Evolutionary conservation across 768 basidiomycete genomes (phyloP).

Genomic region (Rhizopogon vesiculosus): DNA sequence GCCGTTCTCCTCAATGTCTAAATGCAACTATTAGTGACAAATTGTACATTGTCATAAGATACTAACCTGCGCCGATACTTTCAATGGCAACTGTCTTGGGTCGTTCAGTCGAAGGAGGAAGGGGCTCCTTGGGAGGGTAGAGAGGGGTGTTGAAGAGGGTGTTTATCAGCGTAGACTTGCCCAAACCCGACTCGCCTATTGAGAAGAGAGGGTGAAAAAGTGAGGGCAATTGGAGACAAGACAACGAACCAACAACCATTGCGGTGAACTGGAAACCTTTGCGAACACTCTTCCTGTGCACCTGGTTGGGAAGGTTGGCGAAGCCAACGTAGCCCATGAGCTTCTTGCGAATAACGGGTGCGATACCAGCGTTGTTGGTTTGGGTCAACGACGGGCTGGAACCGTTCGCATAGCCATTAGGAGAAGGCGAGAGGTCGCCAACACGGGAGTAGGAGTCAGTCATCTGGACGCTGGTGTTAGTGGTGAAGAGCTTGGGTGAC

Average conservation of each 20-base stretch:
- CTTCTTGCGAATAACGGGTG: slow-evolving; percentile 73
- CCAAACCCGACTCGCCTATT: slow-evolving; percentile 95
- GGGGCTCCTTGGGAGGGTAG: slow-evolving; percentile 83
- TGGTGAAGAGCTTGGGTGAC: slow-evolving; percentile 15
- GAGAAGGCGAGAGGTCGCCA: slow-evolving; percentile 48
- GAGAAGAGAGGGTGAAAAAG: slow-evolving; percentile 7
- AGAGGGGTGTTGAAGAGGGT: slow-evolving; percentile 97
- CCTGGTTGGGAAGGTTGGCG: slow-evolving; percentile 98
- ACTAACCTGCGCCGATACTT: slow-evolving; percentile 93
- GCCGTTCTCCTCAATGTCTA: slow-evolving; percentile 98
- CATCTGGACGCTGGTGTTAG: slow-evolving; percentile 44
- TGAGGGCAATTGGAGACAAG: slow-evolving; percentile 16
- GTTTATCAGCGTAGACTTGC: slow-evolving; percentile 98
- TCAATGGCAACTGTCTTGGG: slow-evolving; percentile 96
- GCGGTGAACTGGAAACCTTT: slow-evolving; percentile 99
- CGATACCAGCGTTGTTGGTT: slow-evolving; percentile 24
- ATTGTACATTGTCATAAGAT: slow-evolving; percentile 6
- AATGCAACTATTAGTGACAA: slow-evolving; percentile 4
- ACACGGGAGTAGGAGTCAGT: slow-evolving; percentile 72
- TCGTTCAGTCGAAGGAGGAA: slow-evolving; percentile 80
- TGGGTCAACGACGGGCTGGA: slow-evolving; percentile 56
- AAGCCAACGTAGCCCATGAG: slow-evolving; percentile 95
- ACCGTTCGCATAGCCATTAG: slow-evolving; percentile 59
- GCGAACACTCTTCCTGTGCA: slow-evolving; percentile 96
- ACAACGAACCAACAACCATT: slow-evolving; percentile 94